Evolutionary conservation across 306 rosid species (phyloP).

Genomic region (Castanea crenata): DNA sequence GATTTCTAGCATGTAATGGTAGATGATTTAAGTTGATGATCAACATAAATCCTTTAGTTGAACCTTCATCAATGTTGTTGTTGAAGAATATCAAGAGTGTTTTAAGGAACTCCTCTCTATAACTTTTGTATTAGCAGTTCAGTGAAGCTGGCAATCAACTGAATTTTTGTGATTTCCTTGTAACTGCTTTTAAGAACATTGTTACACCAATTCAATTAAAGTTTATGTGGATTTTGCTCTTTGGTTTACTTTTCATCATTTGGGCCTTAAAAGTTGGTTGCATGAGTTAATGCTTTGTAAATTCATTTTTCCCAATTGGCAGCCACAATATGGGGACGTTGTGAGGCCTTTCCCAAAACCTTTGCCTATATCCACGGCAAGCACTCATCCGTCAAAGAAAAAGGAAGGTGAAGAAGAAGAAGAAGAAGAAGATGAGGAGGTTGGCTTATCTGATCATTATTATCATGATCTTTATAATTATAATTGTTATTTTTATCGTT

Average conservation of each 20-base stretch:
- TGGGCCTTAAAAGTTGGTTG: neutral
- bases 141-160: neutral
- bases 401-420: constrained; percentile 49
- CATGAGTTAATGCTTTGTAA: neutral
- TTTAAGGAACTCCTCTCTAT: neutral
- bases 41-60: neutral
- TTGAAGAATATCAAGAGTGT: neutral
- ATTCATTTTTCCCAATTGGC: constrained; percentile 24
- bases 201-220: neutral
- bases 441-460: constrained; percentile 19
- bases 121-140: neutral
- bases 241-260: neutral
- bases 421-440: constrained; percentile 51
- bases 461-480: neutral
- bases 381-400: constrained; percentile 32
- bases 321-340: constrained; percentile 59
- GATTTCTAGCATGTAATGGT: neutral
- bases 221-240: neutral
- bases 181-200: neutral
- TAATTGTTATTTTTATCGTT: neutral
- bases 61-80: neutral
- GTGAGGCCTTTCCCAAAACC: constrained; percentile 76
- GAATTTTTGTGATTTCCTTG: neutral
- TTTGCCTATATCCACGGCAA: constrained; percentile 46
- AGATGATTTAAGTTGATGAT: neutral